phyloP scores from a whole-genome alignment of 176 grass and related monocot genomes.

The Calamus simplicifolius region DNA sequence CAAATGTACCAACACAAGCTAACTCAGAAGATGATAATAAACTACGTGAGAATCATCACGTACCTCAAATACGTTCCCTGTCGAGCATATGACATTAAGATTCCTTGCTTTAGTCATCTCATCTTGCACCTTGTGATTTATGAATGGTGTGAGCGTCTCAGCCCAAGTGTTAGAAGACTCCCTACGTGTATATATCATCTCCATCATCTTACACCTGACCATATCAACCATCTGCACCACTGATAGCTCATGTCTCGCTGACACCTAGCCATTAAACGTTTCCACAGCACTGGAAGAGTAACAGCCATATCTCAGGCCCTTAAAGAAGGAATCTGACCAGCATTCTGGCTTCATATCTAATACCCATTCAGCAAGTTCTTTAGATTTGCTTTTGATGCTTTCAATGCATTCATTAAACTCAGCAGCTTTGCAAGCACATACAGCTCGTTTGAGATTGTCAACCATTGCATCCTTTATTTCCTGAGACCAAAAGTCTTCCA shows the following conservation, averaged over 20 bases:
- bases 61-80: conserved; percentile 71
- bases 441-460: conserved; percentile 59
- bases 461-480: conserved; percentile 63
- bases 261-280: conserved; percentile 60
- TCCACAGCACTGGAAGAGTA: conserved; percentile 58
- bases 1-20: too few species aligned
- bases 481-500: conserved; percentile 70
- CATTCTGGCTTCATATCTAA: conserved; percentile 70
- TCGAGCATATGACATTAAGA: conserved; percentile 53
- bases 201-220: conserved; percentile 84
- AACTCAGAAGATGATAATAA: too few species aligned
- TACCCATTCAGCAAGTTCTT: conserved; percentile 84
- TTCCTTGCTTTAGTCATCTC: conserved; percentile 56
- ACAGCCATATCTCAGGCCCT: conserved; percentile 61
- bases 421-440: conserved; percentile 63
- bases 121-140: conserved; percentile 76
- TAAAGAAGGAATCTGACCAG: conserved; percentile 91
- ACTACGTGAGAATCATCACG: conserved; percentile 32
- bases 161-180: conserved; percentile 66
- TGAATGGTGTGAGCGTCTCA: conserved; percentile 47
- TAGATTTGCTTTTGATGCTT: conserved; percentile 58
- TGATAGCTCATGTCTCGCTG: conserved; percentile 63
- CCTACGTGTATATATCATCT: conserved; percentile 80
- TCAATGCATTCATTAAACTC: conserved; percentile 72
- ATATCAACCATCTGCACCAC: conserved; percentile 84